Evolutionary conservation across 2,329 filamentous ascomycete species (phyloP).

Genomic region (Cladosporium oxysporum): DNA sequence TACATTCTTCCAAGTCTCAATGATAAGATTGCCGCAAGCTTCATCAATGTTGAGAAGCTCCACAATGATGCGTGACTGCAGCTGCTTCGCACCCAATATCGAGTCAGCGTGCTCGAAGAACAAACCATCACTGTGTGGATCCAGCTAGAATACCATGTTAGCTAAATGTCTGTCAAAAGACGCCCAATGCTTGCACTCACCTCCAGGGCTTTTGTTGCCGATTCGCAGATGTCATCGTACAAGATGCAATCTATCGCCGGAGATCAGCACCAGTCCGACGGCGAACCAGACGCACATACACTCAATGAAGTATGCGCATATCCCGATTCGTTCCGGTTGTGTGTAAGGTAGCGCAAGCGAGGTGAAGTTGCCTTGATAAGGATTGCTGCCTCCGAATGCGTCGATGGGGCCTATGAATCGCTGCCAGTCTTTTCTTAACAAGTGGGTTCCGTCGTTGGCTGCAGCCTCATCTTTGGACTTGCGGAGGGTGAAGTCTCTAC

Average conservation of each 20-base stretch:
- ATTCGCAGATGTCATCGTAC: slow-evolving; percentile 9
- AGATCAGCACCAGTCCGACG: slow-evolving; percentile 3
- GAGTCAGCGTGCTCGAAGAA: slow-evolving; percentile 7
- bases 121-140: not conserved
- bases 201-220: not conserved
- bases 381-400: not conserved
- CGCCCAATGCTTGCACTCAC: not conserved
- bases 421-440: not conserved
- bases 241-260: not conserved
- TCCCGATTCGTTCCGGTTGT: not conserved
- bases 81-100: not conserved
- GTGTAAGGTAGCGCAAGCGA: not conserved
- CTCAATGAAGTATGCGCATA: slow-evolving; percentile 10
- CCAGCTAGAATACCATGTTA: not conserved
- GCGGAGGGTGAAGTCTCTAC: not conserved
- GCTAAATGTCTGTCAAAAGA: not conserved
- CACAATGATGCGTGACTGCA: not conserved
- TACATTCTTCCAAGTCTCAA: not conserved
- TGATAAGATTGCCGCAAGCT: not conserved
- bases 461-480: not conserved
- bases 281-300: slow-evolving; percentile 3
- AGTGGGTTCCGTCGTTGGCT: not conserved
- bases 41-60: not conserved
- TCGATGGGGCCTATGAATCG: slow-evolving; percentile 4
- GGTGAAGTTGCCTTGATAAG: slow-evolving; percentile 7